Evolutionary conservation across 1,139 yeast species (phyloP).

Genomic region (Geotrichum histeridarum): DNA sequence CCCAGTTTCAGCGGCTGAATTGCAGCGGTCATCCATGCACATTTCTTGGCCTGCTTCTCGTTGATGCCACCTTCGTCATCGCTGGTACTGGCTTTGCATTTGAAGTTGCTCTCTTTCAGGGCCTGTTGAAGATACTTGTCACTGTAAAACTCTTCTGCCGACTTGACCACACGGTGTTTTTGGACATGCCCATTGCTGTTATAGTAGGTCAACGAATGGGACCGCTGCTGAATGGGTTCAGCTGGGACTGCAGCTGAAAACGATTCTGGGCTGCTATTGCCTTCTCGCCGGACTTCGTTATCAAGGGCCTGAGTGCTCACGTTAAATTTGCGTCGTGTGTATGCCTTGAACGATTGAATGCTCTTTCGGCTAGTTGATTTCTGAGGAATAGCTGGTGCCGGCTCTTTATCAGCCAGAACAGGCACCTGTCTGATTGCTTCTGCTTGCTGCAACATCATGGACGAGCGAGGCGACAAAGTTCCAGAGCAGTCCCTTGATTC

Average conservation of each 20-base stretch:
- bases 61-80: background rate
- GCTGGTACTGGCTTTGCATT: background rate
- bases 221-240: background rate
- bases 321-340: slow-evolving; percentile 11
- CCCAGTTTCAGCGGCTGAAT: background rate
- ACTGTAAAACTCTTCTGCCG: slow-evolving; percentile 3
- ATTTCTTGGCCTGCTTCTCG: background rate
- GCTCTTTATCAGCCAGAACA: background rate
- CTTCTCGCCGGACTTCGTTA: background rate
- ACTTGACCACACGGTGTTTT: background rate
- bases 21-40: background rate
- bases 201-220: slow-evolving; percentile 7
- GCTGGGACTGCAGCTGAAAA: background rate
- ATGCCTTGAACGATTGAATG: slow-evolving; percentile 7
- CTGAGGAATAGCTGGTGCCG: slow-evolving; percentile 5
- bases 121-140: slow-evolving; percentile 7
- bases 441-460: background rate
- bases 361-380: slow-evolving; percentile 3
- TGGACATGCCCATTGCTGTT: background rate
- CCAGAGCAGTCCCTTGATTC: background rate
- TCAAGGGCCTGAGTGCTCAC: slow-evolving; percentile 5
- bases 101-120: background rate
- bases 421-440: background rate
- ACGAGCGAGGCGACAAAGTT: background rate
- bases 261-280: background rate